Evolutionary conservation across 441 rosid genomes (phyloP).

Genomic region (Adansonia rubrostipa): DNA sequence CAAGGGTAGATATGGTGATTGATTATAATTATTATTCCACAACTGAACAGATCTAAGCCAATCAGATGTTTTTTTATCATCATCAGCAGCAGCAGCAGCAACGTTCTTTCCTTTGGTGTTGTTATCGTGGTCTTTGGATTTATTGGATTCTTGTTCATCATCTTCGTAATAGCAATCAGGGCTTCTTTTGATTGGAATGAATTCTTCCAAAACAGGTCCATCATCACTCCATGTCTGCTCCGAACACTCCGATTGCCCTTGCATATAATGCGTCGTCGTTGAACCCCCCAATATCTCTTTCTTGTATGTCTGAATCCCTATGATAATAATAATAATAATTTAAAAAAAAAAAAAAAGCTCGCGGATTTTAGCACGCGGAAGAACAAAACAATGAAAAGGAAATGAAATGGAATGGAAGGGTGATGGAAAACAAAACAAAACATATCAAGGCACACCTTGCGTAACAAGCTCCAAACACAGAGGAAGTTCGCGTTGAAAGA

Average conservation of each 20-base stretch:
- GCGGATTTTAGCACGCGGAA: not conserved
- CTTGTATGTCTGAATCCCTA: not conserved
- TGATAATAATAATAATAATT: too few species aligned
- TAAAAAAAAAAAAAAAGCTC: not conserved
- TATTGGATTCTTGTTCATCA: constrained; percentile 51
- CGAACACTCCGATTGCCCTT: constrained; percentile 74
- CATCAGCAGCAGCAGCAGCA: constrained; percentile 22
- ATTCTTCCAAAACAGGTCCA: constrained; percentile 68
- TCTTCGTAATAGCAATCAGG: constrained; percentile 35
- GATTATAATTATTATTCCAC: constrained; percentile 57
- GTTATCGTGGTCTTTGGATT: constrained; percentile 16
- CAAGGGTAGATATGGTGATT: constrained; percentile 52
- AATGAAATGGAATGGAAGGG: not conserved
- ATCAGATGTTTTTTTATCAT: constrained; percentile 67
- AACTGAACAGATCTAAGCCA: constrained; percentile 98
- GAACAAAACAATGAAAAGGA: too few species aligned
- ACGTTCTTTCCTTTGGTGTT: constrained; percentile 27
- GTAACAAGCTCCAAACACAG: constrained; percentile 79
- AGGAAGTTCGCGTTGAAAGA: constrained; percentile 20
- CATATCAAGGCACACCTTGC: constrained; percentile 47
- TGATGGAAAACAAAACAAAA: not conserved
- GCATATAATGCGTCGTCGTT: constrained; percentile 50
- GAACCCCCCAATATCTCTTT: constrained; percentile 67
- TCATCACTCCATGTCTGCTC: constrained; percentile 76
- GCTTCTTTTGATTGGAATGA: constrained; percentile 71